Evolutionary conservation across 257 asterid genomes (phyloP).

Genomic region (Nicotiana tomentosiformis): DNA sequence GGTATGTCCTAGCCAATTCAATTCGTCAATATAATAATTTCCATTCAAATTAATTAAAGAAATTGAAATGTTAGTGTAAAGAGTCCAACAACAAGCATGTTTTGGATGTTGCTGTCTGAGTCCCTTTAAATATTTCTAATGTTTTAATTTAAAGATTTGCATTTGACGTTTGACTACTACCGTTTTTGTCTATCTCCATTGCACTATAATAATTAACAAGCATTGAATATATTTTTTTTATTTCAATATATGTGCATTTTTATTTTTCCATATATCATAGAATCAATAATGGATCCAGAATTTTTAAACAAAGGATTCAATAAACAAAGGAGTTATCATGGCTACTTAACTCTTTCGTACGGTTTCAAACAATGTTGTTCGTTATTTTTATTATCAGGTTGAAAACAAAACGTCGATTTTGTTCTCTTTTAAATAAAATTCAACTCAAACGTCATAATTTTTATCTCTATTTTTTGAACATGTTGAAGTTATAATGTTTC

Average conservation of each 20-base stretch:
- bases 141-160: neutral
- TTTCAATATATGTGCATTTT: neutral
- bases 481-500: too few relatives aligned
- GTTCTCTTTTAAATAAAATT: too few relatives aligned
- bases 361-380: too few relatives aligned
- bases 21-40: neutral
- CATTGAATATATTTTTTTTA: neutral
- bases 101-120: constrained; percentile 6
- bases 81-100: neutral
- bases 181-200: neutral
- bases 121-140: neutral
- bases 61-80: neutral
- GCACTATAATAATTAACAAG: neutral
- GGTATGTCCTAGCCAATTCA: neutral
- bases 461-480: too few relatives aligned
- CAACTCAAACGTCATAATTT: too few relatives aligned
- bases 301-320: too few relatives aligned
- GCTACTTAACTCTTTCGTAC: too few relatives aligned
- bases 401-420: too few relatives aligned
- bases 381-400: too few relatives aligned
- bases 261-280: too few relatives aligned
- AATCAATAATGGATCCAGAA: too few relatives aligned
- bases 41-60: neutral
- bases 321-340: too few relatives aligned
- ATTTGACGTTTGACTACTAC: neutral